phyloP scores from a whole-genome alignment of 331 rosid genomes.

The Prunus yedoensis region DNA sequence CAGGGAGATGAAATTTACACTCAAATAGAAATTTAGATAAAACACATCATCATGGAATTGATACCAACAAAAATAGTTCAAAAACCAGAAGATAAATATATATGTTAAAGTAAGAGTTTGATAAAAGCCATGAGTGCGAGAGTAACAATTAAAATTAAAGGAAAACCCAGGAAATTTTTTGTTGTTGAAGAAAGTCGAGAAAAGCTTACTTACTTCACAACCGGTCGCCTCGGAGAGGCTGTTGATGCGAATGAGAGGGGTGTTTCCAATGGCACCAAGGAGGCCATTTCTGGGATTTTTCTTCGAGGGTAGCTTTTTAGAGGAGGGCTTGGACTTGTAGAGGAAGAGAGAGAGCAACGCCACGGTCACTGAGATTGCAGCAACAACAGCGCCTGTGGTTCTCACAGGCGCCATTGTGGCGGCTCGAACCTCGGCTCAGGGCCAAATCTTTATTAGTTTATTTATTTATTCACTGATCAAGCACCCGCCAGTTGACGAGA shows the following conservation, averaged over 20 bases:
- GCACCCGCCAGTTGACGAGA: too few relatives aligned
- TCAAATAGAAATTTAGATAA: not conserved
- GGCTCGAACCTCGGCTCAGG: not conserved
- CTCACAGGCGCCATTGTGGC: constrained; percentile 61
- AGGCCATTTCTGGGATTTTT: constrained; percentile 46
- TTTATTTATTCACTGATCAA: too few relatives aligned
- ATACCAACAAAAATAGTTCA: not conserved
- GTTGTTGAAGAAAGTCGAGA: not conserved
- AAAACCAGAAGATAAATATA: too few relatives aligned
- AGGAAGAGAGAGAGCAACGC: constrained; percentile 40
- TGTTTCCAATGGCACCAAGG: constrained; percentile 77
- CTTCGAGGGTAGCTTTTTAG: constrained; percentile 24
- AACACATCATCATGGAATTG: not conserved
- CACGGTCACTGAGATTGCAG: constrained; percentile 41
- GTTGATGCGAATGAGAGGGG: constrained; percentile 80
- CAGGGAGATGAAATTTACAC: not conserved
- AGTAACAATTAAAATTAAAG: not conserved
- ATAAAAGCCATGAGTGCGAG: not conserved
- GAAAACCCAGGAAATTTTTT: not conserved
- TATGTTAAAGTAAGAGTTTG: not conserved
- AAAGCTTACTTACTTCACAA: constrained; percentile 49
- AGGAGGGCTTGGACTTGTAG: constrained; percentile 28
- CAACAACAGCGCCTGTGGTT: constrained; percentile 52
- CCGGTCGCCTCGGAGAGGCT: constrained; percentile 94
- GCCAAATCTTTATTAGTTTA: too few relatives aligned